Evolutionary conservation across 108 stramenopile species (phyloP).

Genomic region (Licmophora abbreviata): DNA sequence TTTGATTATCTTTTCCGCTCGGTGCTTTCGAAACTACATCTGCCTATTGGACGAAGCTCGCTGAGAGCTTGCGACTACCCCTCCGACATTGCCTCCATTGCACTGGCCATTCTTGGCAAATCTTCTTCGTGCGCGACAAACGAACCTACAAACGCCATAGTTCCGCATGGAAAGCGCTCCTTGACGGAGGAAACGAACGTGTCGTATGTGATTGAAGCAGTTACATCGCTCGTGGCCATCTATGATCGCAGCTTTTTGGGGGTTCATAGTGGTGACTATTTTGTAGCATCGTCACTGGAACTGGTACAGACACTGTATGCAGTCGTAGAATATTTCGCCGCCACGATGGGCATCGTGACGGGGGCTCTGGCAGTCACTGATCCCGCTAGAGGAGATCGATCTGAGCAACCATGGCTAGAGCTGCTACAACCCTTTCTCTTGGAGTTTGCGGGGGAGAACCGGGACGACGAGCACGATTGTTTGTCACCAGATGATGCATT

Average conservation of each 20-base stretch:
- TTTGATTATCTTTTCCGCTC: conserved; percentile 36
- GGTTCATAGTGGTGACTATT: not conserved
- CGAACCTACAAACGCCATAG: no score
- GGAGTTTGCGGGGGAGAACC: not conserved
- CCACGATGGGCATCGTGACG: not conserved
- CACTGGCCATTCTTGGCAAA: no score
- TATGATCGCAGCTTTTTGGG: conserved; percentile 1
- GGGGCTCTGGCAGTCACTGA: not conserved
- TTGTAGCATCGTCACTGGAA: not conserved
- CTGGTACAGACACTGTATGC: not conserved
- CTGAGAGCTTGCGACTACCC: no score
- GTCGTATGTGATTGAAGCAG: not conserved
- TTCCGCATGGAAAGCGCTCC: not conserved
- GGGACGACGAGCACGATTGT: conserved; percentile 1
- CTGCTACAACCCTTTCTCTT: conserved; percentile 2
- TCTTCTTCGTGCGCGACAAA: no score
- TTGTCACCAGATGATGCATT: not conserved
- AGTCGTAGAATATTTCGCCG: not conserved
- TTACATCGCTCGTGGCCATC: not conserved
- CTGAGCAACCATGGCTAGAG: not conserved
- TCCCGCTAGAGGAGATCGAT: not conserved
- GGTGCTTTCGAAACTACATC: not conserved
- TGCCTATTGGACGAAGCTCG: not conserved
- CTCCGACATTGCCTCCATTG: not conserved
- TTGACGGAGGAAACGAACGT: not conserved